Conservation (phyloP, 2,329 filamentous ascomycete genomes). For the Fusarium sp. region DNA sequence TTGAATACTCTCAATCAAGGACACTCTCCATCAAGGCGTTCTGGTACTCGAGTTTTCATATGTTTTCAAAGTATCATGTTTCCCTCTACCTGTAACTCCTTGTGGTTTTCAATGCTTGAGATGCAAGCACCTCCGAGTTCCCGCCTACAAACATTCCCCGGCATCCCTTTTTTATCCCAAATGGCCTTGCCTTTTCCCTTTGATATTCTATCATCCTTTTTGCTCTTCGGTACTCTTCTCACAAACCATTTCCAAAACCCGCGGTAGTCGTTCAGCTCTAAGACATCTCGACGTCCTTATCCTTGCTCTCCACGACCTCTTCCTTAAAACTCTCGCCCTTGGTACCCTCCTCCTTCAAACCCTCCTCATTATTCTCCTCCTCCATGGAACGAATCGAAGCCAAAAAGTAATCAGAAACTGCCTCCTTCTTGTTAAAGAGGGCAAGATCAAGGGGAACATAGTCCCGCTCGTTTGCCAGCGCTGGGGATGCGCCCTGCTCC, state of each 20-base stretch:
- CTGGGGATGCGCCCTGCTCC: slow-evolving; percentile 80
- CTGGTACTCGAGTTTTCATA: background rate
- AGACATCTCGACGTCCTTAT: slow-evolving; percentile 39
- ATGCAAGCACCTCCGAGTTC: background rate
- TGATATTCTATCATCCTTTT: background rate
- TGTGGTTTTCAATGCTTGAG: background rate
- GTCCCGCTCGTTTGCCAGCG: slow-evolving; percentile 83
- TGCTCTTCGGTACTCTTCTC: background rate
- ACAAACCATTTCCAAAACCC: background rate
- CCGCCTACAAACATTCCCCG: background rate
- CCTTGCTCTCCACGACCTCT: slow-evolving; percentile 52
- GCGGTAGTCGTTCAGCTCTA: background rate
- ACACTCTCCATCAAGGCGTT: background rate
- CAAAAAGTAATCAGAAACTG: slow-evolving; percentile 72
- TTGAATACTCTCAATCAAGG: no score
- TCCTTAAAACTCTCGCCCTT: slow-evolving; percentile 55
- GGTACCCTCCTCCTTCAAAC: slow-evolving; percentile 53
- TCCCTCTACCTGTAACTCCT: background rate
- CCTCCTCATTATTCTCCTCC: slow-evolving; percentile 58
- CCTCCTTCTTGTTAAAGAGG: slow-evolving; percentile 75
- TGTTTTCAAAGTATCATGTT: background rate
- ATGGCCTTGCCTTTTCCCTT: background rate
- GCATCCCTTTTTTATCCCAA: background rate
- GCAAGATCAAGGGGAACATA: slow-evolving; percentile 84
- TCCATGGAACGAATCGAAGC: slow-evolving; percentile 62